phyloP scores from a whole-genome alignment of 2,329 filamentous ascomycete species.

The Microcyclosporella mali region DNA sequence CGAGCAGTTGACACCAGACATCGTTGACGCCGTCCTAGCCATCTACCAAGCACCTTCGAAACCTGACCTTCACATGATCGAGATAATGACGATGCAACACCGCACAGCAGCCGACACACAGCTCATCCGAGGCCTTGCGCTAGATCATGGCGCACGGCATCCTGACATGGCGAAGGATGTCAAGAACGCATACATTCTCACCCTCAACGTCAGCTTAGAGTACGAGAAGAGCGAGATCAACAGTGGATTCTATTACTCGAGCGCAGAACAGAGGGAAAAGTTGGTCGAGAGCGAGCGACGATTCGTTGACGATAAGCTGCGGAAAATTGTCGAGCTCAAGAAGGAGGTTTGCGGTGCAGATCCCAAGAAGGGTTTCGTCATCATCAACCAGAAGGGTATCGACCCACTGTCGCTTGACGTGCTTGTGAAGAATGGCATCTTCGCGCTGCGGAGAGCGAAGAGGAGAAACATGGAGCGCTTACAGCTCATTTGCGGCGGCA shows the following conservation, averaged over 20 bases:
- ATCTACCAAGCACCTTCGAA: conserved; percentile 87
- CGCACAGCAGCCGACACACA: conserved; percentile 92
- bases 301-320: conserved; percentile 73
- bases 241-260: conserved; percentile 97
- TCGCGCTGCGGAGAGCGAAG: conserved; percentile 90
- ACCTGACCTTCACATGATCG: conserved; percentile 97
- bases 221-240: conserved; percentile 99
- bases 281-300: conserved; percentile 93
- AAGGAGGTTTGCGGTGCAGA: conserved; percentile 86
- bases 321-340: conserved; percentile 75
- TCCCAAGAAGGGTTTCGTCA: conserved; percentile 88
- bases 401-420: conserved; percentile 94
- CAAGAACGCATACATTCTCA: conserved; percentile 91
- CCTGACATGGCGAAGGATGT: conserved; percentile 97
- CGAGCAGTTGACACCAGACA: conserved; percentile 84
- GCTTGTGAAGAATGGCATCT: conserved; percentile 94
- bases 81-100: conserved; percentile 99
- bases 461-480: conserved; percentile 98
- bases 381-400: conserved; percentile 99
- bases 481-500: conserved; percentile 87
- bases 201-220: conserved; percentile 91
- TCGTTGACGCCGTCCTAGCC: conserved; percentile 91
- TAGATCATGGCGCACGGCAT: conserved; percentile 93
- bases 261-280: conserved; percentile 93
- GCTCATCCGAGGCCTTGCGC: conserved; percentile 82